Conservation (phyloP, 371 early-diverging fungal genomes). For the Gilbertella persicaria region DNA sequence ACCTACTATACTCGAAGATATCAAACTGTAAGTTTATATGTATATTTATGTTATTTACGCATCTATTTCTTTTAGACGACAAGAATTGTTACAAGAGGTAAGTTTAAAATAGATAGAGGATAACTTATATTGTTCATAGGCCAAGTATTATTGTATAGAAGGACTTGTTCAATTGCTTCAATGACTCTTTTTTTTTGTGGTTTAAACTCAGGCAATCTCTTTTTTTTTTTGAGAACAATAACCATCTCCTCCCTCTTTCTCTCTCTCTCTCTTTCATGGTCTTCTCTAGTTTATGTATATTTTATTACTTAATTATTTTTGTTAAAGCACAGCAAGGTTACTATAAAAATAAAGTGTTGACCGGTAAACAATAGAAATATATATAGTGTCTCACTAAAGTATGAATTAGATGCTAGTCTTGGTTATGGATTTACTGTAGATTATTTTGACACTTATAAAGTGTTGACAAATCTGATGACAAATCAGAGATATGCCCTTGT, state of each 20-base stretch:
- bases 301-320: slow-evolving; percentile 4
- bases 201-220: neutral
- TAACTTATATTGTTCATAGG: slow-evolving; percentile 19
- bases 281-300: neutral
- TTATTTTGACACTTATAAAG: slow-evolving; percentile 31
- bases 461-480: slow-evolving; percentile 19
- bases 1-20: slow-evolving; percentile 31
- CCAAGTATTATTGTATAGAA: slow-evolving; percentile 43
- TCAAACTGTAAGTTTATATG: slow-evolving; percentile 25
- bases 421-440: slow-evolving; percentile 28
- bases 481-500: slow-evolving; percentile 31
- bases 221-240: neutral
- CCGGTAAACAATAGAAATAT: slow-evolving; percentile 4
- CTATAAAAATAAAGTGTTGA: slow-evolving; percentile 1
- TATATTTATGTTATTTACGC: neutral
- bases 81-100: slow-evolving; percentile 48
- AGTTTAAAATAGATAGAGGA: neutral
- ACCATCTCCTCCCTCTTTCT: neutral
- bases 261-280: slow-evolving; percentile 7
- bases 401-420: slow-evolving; percentile 1
- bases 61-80: slow-evolving; percentile 16
- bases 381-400: neutral
- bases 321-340: neutral
- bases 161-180: slow-evolving; percentile 27
- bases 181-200: neutral